Base-by-base conservation (phyloP, 2,329 filamentous ascomycete genomes). In the Apiospora sp. region DNA sequence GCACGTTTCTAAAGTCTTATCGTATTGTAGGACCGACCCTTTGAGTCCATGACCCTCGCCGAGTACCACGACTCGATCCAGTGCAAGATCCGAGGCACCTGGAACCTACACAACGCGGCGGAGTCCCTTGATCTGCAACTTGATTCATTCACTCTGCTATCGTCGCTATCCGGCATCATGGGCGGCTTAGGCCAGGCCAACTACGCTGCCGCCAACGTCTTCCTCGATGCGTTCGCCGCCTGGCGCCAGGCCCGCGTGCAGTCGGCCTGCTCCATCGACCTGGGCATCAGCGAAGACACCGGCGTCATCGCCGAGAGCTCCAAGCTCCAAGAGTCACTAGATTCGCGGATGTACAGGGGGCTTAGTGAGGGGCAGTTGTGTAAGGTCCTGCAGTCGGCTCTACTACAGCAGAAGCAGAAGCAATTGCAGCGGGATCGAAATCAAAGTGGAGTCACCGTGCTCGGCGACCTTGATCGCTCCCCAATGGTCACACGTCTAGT, bases 21-120 rank as follows among this genome's bases (percentile, higher is more conserved):
- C n/a, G n/a, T n/a, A n/a, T n/a, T n/a, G n/a, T n/a, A 80, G 77
- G 81, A 84, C 71, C 76, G 76, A 0, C 69, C 77, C 0, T 75
- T 85, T 27, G 75, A 79, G 2, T 76, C 82, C 30, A 86, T 87
- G 83, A 80, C 76, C 1, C 72, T 79, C 14, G 74, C 81, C 1
- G 77, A 84, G 24, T 86, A 83, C 82, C 73, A 77, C 5, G 74
- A 75, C 1, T 77, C 81, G 2, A 75, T 84, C 3, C 74, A 73
- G 3, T 83, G 84, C 6, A 87, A 87, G 75, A 80, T 84, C 1
- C 71, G 78, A 13, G 85, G 84, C 37, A 37, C 37, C 2, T 37
- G 37, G 37, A 37, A 37, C 37, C 37, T 37, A 10, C 37, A 37
- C 37, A 6, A 37, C 5, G 37, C 3, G 37, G 37, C 37, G 6